Percentiles rank a stretch among this genome's conserved stretches.
Evolutionary conservation across 371 early-diverging fungal species (phyloP).

Genomic region (Mortierella sp.): DNA sequence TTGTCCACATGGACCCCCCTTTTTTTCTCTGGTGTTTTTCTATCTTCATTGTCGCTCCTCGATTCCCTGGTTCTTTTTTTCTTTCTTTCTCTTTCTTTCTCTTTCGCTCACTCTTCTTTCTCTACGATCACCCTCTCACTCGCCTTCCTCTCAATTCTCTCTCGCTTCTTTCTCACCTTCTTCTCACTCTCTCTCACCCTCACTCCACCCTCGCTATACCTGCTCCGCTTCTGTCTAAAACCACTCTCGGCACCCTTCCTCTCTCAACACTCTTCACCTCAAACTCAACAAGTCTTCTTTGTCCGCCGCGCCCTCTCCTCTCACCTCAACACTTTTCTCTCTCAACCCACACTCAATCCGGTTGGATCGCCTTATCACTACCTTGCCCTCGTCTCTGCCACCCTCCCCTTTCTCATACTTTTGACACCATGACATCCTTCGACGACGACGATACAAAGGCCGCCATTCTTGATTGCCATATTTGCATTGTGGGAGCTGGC

Average conservation of each 20-base stretch:
- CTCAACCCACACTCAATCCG: not conserved
- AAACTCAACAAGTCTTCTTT: not conserved
- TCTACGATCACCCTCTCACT: not conserved
- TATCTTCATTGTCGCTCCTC: not conserved
- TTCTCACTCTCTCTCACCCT: not conserved
- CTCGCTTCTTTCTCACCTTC: not conserved
- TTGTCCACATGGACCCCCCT: not conserved
- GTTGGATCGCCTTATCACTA: not conserved
- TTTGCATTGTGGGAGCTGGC: conserved; percentile 37
- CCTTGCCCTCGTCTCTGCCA: not conserved
- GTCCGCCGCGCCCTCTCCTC: not conserved
- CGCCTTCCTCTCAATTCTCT: too few species aligned
- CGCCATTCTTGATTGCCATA: not conserved
- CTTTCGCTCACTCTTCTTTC: not conserved
- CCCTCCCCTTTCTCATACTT: not conserved
- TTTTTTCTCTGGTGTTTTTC: not conserved
- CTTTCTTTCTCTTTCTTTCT: not conserved
- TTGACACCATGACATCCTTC: not conserved
- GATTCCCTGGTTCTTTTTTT: not conserved
- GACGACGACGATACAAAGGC: not conserved
- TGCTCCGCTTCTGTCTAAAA: not conserved
- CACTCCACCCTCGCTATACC: not conserved
- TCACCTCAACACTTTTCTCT: not conserved
- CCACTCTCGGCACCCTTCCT: not conserved
- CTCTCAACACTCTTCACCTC: not conserved